These are phyloP conservation scores for Solanum lycopersicoides DNA, from an alignment of 257 asterid genomes.

Conservation along the genomic window DNA sequence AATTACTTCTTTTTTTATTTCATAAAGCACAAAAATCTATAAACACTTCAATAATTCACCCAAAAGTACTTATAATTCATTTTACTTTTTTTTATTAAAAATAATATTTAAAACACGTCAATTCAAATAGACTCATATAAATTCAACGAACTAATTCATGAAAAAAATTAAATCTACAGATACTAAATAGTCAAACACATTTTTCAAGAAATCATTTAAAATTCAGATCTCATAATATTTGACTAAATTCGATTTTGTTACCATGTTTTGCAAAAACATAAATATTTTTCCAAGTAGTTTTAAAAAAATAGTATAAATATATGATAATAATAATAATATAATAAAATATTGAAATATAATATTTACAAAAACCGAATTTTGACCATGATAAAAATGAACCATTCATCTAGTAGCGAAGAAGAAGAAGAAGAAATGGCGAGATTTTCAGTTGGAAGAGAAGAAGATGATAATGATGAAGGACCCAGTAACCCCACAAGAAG, in stretches of 20 bases:
- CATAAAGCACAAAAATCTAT: too few species aligned
- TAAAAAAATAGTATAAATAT: too few species aligned
- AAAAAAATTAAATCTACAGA: too few species aligned
- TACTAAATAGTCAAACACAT: background rate
- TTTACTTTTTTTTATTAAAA: background rate
- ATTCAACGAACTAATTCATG: background rate
- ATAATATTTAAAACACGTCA: too few species aligned
- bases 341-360: too few species aligned
- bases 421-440: conserved; percentile 28
- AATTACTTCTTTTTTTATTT: background rate
- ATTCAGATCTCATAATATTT: too few species aligned
- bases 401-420: background rate
- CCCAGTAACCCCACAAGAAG: background rate
- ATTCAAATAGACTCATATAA: too few species aligned
- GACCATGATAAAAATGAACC: background rate
- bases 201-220: background rate
- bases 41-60: too few species aligned
- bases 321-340: too few species aligned
- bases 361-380: background rate
- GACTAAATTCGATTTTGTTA: background rate
- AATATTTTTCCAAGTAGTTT: background rate
- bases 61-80: too few species aligned
- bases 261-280: background rate
- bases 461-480: conserved; percentile 4
- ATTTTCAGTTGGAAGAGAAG: conserved; percentile 32